A percentile compares a stretch with the other conserved stretches of the same genome.
These are phyloP conservation scores for Leccinum subtestaceum DNA, from an alignment of 768 basidiomycete species.

Conservation along the genomic window DNA sequence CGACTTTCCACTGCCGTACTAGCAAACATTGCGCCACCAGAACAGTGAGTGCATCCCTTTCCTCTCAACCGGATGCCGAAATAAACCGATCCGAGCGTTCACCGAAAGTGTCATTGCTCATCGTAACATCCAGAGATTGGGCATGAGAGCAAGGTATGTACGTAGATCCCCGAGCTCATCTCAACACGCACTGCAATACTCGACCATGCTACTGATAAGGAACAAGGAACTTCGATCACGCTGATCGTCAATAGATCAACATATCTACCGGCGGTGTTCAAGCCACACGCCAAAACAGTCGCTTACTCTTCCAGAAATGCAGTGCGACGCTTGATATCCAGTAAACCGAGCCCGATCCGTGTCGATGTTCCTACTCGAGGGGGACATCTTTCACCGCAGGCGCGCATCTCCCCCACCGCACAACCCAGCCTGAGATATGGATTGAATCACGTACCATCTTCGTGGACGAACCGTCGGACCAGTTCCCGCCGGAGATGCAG, in stretches of 20 bases:
- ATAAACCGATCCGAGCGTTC: background rate
- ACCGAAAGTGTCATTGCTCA: background rate
- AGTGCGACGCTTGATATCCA: slow-evolving; percentile 23
- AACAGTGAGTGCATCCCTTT: background rate
- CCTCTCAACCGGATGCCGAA: background rate
- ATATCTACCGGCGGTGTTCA: slow-evolving; percentile 5
- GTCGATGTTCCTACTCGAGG: slow-evolving; percentile 31
- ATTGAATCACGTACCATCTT: slow-evolving; percentile 29
- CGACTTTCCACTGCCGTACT: background rate
- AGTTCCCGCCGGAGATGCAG: slow-evolving; percentile 20
- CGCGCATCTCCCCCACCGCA: slow-evolving; percentile 26
- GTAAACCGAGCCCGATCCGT: slow-evolving; percentile 22
- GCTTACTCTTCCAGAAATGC: slow-evolving; percentile 21
- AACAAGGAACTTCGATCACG: background rate
- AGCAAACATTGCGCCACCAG: background rate
- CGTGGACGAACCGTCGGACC: slow-evolving; percentile 35
- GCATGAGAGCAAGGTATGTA: slow-evolving; percentile 6
- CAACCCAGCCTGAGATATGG: slow-evolving; percentile 16
- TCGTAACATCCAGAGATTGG: background rate
- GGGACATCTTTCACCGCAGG: slow-evolving; percentile 28
- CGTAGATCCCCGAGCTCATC: background rate
- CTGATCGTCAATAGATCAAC: background rate
- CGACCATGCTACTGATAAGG: slow-evolving; percentile 15
- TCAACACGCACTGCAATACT: background rate
- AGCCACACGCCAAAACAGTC: slow-evolving; percentile 11